These are phyloP conservation scores for Boletus rubescentipes DNA, from an alignment of 768 basidiomycete genomes.

Conservation along the genomic window DNA sequence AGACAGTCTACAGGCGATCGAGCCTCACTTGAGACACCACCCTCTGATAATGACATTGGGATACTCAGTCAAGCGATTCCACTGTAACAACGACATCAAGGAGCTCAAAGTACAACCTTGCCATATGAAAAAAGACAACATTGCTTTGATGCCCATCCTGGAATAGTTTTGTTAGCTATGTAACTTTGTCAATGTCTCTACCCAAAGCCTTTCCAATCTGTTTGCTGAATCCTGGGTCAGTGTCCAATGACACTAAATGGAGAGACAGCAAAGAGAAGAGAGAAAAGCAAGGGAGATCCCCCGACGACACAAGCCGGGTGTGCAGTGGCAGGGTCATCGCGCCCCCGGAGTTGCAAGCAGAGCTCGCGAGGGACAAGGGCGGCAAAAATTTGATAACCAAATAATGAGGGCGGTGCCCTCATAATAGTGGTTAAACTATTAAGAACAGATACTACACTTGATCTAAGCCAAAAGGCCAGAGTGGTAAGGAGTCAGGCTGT, in stretches of 20 bases:
- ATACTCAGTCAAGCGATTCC: slow-evolving; percentile 27
- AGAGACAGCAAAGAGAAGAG: slow-evolving; percentile 20
- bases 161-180: background rate
- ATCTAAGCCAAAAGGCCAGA: slow-evolving; percentile 69
- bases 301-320: slow-evolving; percentile 58
- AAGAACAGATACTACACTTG: slow-evolving; percentile 75
- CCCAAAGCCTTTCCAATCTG: background rate
- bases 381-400: slow-evolving; percentile 50
- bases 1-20: slow-evolving; percentile 5
- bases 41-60: slow-evolving; percentile 20
- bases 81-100: slow-evolving; percentile 16
- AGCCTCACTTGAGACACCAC: slow-evolving; percentile 16
- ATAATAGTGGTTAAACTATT: slow-evolving; percentile 60
- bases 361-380: slow-evolving; percentile 30
- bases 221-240: slow-evolving; percentile 11
- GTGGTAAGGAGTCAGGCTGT: slow-evolving; percentile 11
- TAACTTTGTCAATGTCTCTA: background rate
- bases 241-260: background rate
- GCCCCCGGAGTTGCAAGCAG: slow-evolving; percentile 43
- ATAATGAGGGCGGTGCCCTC: slow-evolving; percentile 51
- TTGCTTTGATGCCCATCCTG: slow-evolving; percentile 20
- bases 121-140: slow-evolving; percentile 23
- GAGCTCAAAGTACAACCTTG: slow-evolving; percentile 10
- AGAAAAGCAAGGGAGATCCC: slow-evolving; percentile 41
- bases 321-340: slow-evolving; percentile 43